A percentile compares a stretch with the other conserved stretches of the same genome.
phyloP scores from a whole-genome alignment of 2,329 filamentous ascomycete genomes.

The Claviceps maximensis region DNA sequence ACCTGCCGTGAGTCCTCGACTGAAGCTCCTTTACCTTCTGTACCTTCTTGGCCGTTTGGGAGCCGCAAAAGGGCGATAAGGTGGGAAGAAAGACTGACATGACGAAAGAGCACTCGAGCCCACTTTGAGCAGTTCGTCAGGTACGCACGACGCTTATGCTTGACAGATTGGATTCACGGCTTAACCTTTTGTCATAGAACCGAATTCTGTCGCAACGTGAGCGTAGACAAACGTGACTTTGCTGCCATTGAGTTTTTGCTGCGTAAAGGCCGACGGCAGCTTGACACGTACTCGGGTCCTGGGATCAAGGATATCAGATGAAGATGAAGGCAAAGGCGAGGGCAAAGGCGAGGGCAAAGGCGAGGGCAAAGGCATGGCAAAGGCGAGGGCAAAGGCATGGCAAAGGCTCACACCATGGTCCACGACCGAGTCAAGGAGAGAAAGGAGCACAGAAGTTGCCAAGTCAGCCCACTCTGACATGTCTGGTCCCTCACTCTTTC shows the following conservation, averaged over 20 bases:
- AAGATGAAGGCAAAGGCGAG: too few species aligned
- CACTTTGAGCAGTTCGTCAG: constrained; percentile 54
- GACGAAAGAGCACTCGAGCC: constrained; percentile 11
- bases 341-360: too few species aligned
- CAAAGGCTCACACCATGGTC: background rate
- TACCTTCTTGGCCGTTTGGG: too few species aligned
- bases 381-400: too few species aligned
- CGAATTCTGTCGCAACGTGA: constrained; percentile 62
- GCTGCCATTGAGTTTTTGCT: constrained; percentile 72
- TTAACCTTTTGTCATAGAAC: constrained; percentile 9
- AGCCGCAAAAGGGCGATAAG: background rate
- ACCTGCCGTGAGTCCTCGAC: constrained; percentile 42
- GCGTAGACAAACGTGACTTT: constrained; percentile 73
- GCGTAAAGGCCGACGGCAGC: constrained; percentile 65
- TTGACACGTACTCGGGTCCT: constrained; percentile 69
- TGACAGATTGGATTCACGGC: background rate
- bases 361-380: too few species aligned
- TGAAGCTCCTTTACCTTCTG: background rate
- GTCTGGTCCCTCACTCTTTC: background rate
- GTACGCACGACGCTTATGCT: constrained; percentile 23
- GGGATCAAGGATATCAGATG: constrained; percentile 53
- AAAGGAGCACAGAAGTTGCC: background rate
- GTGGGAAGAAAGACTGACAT: background rate
- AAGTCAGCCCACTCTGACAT: background rate
- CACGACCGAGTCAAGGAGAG: background rate